phyloP scores from a whole-genome alignment of 495 filamentous ascomycete genomes.

The Penicillium turbatum region DNA sequence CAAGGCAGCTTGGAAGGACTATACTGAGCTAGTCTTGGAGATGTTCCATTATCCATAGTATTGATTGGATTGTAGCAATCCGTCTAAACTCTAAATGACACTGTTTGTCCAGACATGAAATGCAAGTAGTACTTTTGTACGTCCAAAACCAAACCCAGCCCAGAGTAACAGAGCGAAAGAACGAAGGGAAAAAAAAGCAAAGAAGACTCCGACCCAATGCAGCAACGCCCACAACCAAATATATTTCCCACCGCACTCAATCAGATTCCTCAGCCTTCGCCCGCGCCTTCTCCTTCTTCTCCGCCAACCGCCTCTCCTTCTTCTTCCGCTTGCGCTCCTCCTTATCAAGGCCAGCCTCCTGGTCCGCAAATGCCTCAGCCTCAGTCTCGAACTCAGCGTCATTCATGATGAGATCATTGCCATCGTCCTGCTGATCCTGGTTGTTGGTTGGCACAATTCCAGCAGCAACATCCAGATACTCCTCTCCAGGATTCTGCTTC shows the following conservation, averaged over 20 bases:
- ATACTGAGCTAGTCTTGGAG: conserved; percentile 2
- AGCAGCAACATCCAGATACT: conserved; percentile 25
- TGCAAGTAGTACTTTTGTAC: conserved; percentile 13
- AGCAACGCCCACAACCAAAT: conserved; percentile 25
- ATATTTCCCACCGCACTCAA: conserved; percentile 11
- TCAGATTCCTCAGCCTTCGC: conserved; percentile 30
- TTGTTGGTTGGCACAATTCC: conserved; percentile 19
- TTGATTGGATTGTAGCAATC: conserved; percentile 9
- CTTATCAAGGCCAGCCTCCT: conserved; percentile 37
- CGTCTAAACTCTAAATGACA: conserved; percentile 13
- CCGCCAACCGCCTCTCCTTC: conserved; percentile 44
- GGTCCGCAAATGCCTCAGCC: conserved; percentile 25
- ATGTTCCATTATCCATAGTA: conserved; percentile 5
- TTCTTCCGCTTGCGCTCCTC: conserved; percentile 49
- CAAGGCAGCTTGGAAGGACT: not conserved
- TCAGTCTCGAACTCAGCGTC: conserved; percentile 24
- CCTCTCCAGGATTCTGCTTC: conserved; percentile 34
- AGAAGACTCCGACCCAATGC: conserved; percentile 32
- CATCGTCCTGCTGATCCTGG: conserved; percentile 28
- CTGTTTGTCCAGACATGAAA: conserved; percentile 21
- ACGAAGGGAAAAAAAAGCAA: conserved; percentile 4
- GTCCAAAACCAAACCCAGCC: conserved; percentile 11
- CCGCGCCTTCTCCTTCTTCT: conserved; percentile 41
- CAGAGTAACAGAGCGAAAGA: conserved; percentile 8
- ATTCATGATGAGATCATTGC: conserved; percentile 26